Conservation (phyloP, 495 filamentous ascomycete genomes). For the Xylaria grammica region DNA sequence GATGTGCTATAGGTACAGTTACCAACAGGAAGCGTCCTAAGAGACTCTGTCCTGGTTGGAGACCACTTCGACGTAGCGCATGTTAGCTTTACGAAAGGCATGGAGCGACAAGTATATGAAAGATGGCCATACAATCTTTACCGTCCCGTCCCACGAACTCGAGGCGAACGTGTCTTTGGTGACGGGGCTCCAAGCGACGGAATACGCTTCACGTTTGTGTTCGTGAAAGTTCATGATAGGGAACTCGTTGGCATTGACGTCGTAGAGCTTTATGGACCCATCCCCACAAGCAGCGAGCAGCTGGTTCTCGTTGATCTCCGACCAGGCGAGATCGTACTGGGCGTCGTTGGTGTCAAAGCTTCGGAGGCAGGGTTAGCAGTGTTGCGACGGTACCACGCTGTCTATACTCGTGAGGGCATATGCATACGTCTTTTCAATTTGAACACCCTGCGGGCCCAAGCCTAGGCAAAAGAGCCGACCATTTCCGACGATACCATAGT, state of each 20-base stretch:
- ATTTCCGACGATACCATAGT: conserved; percentile 97
- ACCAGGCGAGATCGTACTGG: conserved; percentile 92
- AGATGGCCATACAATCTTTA: conserved; percentile 71
- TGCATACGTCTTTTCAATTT: conserved; percentile 73
- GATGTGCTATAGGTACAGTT: conserved; percentile 87
- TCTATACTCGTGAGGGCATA: conserved; percentile 8
- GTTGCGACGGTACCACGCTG: background rate
- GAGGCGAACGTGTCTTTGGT: conserved; percentile 90
- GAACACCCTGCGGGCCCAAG: conserved; percentile 79
- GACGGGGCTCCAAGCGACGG: conserved; percentile 87
- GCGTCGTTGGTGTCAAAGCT: conserved; percentile 97
- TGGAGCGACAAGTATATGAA: conserved; percentile 1
- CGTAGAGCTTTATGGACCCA: conserved; percentile 93
- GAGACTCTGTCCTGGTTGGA: conserved; percentile 69
- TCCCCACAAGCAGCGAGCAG: conserved; percentile 85
- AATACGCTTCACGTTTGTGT: conserved; percentile 89
- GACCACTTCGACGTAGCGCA: conserved; percentile 62
- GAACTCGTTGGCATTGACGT: conserved; percentile 75
- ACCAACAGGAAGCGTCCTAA: conserved; percentile 85
- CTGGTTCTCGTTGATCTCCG: conserved; percentile 93
- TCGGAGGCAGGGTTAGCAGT: conserved; percentile 15
- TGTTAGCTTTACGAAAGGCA: conserved; percentile 19
- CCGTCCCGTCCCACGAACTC: conserved; percentile 89
- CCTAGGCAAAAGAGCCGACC: conserved; percentile 83
- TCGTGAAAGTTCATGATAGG: conserved; percentile 89